Evolutionary conservation across 208 protist species (phyloP).

Genomic region (Leishmania tropica): DNA sequence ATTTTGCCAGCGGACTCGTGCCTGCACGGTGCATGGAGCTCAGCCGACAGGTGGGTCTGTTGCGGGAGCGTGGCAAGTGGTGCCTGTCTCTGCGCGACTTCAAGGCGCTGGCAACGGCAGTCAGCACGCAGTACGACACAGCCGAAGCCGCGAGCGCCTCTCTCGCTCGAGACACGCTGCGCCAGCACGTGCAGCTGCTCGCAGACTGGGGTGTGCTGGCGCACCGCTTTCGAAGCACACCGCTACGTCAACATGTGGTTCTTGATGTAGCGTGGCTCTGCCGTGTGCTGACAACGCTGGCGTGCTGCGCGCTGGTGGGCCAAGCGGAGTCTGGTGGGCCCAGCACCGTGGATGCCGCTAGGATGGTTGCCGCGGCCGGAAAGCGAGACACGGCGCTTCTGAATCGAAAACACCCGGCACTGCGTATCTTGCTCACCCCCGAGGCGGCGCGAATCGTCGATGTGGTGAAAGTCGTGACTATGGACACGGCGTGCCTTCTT

Average conservation of each 20-base stretch:
- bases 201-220: slow-evolving; percentile 60
- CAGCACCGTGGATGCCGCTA: neutral
- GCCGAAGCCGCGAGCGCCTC: neutral
- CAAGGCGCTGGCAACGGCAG: slow-evolving; percentile 46
- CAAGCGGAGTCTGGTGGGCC: slow-evolving; percentile 12
- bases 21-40: slow-evolving; percentile 48
- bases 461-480: slow-evolving; percentile 30
- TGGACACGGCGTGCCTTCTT: slow-evolving; percentile 37
- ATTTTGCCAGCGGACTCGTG: slow-evolving; percentile 74
- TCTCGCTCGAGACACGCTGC: slow-evolving; percentile 43
- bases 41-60: slow-evolving; percentile 35
- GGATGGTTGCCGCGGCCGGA: slow-evolving; percentile 4
- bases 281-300: slow-evolving; percentile 34
- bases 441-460: slow-evolving; percentile 20
- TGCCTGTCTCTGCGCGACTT: slow-evolving; percentile 63
- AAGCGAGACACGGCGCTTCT: neutral
- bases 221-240: slow-evolving; percentile 61
- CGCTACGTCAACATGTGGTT: slow-evolving; percentile 51
- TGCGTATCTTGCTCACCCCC: slow-evolving; percentile 20
- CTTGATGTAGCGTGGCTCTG: slow-evolving; percentile 75
- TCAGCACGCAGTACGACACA: slow-evolving; percentile 47
- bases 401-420: slow-evolving; percentile 7
- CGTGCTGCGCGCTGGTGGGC: slow-evolving; percentile 26
- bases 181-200: slow-evolving; percentile 76
- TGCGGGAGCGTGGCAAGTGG: slow-evolving; percentile 49